A percentile compares a stretch with the other conserved stretches of the same genome.
These are phyloP conservation scores for Spathaspora passalidarum DNA, from an alignment of 805 yeast genomes.

Conservation along the genomic window DNA sequence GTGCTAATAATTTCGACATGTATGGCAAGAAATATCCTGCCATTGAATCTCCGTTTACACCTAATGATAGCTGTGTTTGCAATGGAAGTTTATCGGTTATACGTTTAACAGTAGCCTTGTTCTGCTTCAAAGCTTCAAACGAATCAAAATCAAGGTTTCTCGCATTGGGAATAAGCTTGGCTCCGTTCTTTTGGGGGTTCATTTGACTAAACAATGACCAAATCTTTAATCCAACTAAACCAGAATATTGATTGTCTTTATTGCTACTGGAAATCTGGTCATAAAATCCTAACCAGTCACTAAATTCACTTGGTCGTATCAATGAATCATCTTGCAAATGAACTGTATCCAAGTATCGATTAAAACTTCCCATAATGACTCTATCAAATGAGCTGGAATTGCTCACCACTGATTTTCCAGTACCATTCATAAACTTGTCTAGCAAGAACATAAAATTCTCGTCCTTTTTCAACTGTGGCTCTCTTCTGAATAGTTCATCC, in stretches of 20 bases:
- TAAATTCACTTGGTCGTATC: slow-evolving; percentile 53
- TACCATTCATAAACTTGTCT: slow-evolving; percentile 41
- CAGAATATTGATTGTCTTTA: slow-evolving; percentile 46
- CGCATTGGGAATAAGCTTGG: slow-evolving; percentile 28
- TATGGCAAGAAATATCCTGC: slow-evolving; percentile 34
- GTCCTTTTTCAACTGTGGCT: slow-evolving; percentile 42
- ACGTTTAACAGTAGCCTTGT: slow-evolving; percentile 28
- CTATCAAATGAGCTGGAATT: slow-evolving; percentile 51
- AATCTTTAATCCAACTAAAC: slow-evolving; percentile 58
- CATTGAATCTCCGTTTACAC: slow-evolving; percentile 21
- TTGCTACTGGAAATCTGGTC: slow-evolving; percentile 47
- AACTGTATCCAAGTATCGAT: slow-evolving; percentile 56
- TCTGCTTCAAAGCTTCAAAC: slow-evolving; percentile 33
- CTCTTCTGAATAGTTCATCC: slow-evolving; percentile 56
- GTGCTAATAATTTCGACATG: slow-evolving; percentile 27
- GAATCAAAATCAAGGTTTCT: slow-evolving; percentile 35
- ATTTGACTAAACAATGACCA: slow-evolving; percentile 65
- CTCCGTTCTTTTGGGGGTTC: slow-evolving; percentile 25
- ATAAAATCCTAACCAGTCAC: slow-evolving; percentile 76
- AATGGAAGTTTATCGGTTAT: slow-evolving; percentile 28
- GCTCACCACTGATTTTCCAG: slow-evolving; percentile 34
- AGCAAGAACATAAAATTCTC: slow-evolving; percentile 49
- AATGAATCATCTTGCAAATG: slow-evolving; percentile 62
- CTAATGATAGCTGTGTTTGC: slow-evolving; percentile 24
- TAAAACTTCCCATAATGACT: slow-evolving; percentile 70